Conservation (phyloP, 176 grass and related monocot genomes). For the Bromus sterilis region DNA sequence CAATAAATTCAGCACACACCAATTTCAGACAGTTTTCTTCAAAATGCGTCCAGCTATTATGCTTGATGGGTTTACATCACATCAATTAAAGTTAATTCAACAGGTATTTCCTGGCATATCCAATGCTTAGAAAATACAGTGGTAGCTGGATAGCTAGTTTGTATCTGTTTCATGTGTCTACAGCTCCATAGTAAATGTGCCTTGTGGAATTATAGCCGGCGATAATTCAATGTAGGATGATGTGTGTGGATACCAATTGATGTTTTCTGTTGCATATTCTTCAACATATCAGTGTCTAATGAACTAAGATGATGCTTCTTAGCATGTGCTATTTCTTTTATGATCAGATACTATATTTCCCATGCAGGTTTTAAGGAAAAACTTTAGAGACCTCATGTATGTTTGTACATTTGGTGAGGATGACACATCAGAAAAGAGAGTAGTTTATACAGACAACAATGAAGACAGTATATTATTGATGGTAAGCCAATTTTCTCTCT, state of each 20-base stretch:
- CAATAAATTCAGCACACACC: conserved; percentile 11
- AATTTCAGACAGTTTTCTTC: conserved; percentile 77
- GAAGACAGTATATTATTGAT: conserved; percentile 61
- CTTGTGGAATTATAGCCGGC: neutral
- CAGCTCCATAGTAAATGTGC: neutral
- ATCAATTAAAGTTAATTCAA: conserved; percentile 75
- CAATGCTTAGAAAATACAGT: neutral
- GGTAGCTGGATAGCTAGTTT: neutral
- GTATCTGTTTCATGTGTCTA: neutral
- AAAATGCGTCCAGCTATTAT: conserved; percentile 70
- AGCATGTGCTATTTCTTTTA: neutral
- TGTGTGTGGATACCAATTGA: neutral
- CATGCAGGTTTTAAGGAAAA: conserved; percentile 67
- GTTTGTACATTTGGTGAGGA: conserved; percentile 48
- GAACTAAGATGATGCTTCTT: neutral
- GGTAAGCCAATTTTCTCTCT: conserved; percentile 36
- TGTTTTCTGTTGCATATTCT: conserved; percentile 3
- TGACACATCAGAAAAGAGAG: conserved; percentile 45
- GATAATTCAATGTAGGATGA: neutral
- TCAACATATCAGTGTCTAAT: neutral
- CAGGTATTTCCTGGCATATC: conserved; percentile 41
- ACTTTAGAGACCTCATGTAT: conserved; percentile 72
- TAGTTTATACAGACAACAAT: conserved; percentile 59
- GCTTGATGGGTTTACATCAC: conserved; percentile 71
- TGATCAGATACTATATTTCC: conserved; percentile 23